Base-by-base conservation (phyloP, 108 stramenopile species). In the Stephanodiscus triporus region DNA sequence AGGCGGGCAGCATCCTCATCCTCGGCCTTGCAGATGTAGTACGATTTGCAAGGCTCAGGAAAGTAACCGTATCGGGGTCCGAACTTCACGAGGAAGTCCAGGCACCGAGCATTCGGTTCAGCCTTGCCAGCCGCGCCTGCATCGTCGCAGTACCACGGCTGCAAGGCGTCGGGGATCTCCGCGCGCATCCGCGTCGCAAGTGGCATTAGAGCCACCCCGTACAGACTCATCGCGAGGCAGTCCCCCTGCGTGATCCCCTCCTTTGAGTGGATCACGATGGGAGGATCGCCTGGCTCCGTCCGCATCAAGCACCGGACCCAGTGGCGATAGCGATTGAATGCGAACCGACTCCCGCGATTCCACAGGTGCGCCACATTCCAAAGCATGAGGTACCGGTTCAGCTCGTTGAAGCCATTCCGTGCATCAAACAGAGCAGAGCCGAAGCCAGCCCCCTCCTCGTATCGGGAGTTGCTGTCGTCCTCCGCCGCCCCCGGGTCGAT, bases 231-330 rank as follows among this genome's bases (percentile, higher is more conserved):
- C 0, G 70, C 48, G 23, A 82, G 51, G 6, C 69, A 70, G 22
- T 75, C 69, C 0, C 80, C 75, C 40, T 76, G 80, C 19, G 75
- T 70, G 22, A 75, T 61, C 30, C 72, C 72, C 40, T 73, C 72
- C 34, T 37, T 37, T 20, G 30, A 50, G 23, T 24, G 24, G 20
- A 53, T 22, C 30, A 45, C 13, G 14, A 43, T 58, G 17, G 57
- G 10, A 0, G 57, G 57, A 1, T 30, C 2, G 3, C 57, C 30
- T 4, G 57, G 57, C 24, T 30, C 24, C 2, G 26, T 13, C 27
- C 29, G 6, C 2, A 58, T 30, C 17, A 29, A 14, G 27, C 24
- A 26, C 30, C 24, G 6, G 8, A 23, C 22, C 49, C 49, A 68
- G 66, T 68, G 66, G 2, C 55, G 51, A 22, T 55, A 69, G 16